Evolutionary conservation across 2,329 filamentous ascomycete species (phyloP), one percentile per base, ranked within the genome.

Genomic region (Colletotrichum tanaceti): DNA sequence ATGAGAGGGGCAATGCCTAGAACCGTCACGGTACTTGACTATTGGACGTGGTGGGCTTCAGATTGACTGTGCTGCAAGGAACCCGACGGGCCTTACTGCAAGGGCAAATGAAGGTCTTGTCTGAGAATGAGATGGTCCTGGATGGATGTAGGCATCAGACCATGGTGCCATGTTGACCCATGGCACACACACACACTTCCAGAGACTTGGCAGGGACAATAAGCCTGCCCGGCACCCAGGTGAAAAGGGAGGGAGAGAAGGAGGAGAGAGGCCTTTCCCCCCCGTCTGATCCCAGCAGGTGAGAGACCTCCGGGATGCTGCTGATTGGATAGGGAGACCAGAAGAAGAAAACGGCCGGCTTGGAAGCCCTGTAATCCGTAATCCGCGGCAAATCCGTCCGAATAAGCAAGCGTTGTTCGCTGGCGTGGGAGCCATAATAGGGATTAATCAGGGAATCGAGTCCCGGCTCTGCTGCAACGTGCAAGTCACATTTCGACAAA

Each of bases 1-100:
- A 60, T 43, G 58, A 52, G 46, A 60, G 58, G 46, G 28, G 28
- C 28, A 32, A 39, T 32, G 39, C 24, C 13, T 54, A 43, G 58
- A 4, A 22, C 18, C 20, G 22, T 7, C n/a, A 39, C 44, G 38
- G 20, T 20, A 22, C 53, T 53, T 60, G 47, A 44, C 47, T 57
- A 39, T n/a, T 14, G 43, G 28, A 20, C 49, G 50, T 57, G 38
- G 18, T 20, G 57, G 55, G 62, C 50, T 46, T 69, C 66, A 66
- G 57, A 32, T 66, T 69, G 54, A 69, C 28, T 41, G 55, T 38
- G 24, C 65, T 65, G 65, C 65, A 68, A 68, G 65, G 61, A 65
- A 60, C 55, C 62, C 55, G 62, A 44, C 38, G 11, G 28, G 32
- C 7, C 62, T 24, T 53, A 16, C 66, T 68, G 62, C 66, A 69